Conservation (phyloP, 345 rosid species). For the Murraya paniculata region DNA sequence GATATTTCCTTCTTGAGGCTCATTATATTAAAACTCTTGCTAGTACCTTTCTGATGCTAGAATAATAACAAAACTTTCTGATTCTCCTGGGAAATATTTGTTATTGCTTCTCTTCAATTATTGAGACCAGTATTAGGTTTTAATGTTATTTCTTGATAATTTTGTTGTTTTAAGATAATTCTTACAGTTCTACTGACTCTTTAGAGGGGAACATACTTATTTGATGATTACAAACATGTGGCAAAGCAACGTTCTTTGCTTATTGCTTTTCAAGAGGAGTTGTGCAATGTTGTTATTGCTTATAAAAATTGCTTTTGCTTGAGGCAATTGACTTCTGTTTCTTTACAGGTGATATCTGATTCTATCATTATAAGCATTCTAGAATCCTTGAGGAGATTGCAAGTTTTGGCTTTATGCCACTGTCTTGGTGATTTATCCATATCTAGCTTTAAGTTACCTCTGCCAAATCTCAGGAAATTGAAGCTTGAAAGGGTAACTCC, state of each 20-base stretch:
- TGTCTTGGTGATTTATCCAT: constrained; percentile 78
- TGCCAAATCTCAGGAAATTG: constrained; percentile 52
- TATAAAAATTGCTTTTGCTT: neutral
- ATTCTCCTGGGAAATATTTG: neutral
- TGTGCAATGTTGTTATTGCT: neutral
- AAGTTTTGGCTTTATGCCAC: constrained; percentile 54
- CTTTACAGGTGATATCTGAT: constrained; percentile 63
- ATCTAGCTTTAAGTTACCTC: constrained; percentile 40
- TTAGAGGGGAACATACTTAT: neutral
- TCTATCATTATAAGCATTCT: constrained; percentile 36
- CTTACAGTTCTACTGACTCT: neutral
- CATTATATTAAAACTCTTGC: neutral
- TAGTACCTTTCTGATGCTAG: neutral
- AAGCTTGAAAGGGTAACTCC: constrained; percentile 73
- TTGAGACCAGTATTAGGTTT: neutral
- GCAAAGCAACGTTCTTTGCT: too few species aligned
- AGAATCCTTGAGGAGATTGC: constrained; percentile 44
- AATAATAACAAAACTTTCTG: neutral
- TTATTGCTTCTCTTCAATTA: neutral
- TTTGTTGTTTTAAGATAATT: neutral
- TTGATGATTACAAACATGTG: too few species aligned
- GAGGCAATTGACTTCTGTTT: neutral
- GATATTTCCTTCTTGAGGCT: neutral
- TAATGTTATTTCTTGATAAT: neutral
- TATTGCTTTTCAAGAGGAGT: neutral